Evolutionary conservation across 2,329 filamentous ascomycete species (phyloP), one percentile per base, ranked within the genome.

Genomic region (Nannizziopsis barbatae): DNA sequence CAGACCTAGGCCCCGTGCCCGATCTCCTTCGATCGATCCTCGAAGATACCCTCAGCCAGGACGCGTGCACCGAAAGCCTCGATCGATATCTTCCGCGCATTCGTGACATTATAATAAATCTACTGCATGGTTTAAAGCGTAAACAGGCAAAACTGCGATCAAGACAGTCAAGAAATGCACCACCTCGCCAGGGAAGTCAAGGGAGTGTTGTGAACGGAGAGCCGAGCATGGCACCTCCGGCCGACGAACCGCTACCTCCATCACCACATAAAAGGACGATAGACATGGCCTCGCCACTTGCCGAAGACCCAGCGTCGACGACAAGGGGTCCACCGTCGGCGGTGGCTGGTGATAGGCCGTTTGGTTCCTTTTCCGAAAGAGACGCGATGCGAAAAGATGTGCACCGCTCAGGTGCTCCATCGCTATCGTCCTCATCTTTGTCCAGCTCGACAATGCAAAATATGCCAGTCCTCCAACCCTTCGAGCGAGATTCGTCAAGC

Each of bases 51-150:
- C 75, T 98, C 32, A 96, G 90, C 65, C 92, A 98, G 62, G 89
- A 96, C 68, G 92, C 92, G 4, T 95, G 86, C 57, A 82, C 89
- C 43, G 83, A 93, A 62, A 95, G 89, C 65, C 75, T 98, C 52
- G 92, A 98, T 65, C 85, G 84, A 63, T 98, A 94, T 65, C 73
- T 98, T 30, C 92, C 92, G 0, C 80, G 85, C 51, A 98, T 98
- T 65, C 82, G 92, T 58, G 92, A 98, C 65, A 98, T 98, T 60
- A 98, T 98, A 62, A 96, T 98, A 66, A 95, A 94, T 63, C 74
- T 98, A 27, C 76, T 98, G 7, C 92, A 98, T 64, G 92, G 92
- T 2, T 70, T 98, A 54, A 98, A 98, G 72, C 83, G 90, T 66
- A 98, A 98, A 66, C 92, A 98, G 63, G 89, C 94, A 61, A 86